These are phyloP conservation scores for Lachancea lanzarotensis DNA, from an alignment of 805 yeast genomes.

Conservation along the genomic window DNA sequence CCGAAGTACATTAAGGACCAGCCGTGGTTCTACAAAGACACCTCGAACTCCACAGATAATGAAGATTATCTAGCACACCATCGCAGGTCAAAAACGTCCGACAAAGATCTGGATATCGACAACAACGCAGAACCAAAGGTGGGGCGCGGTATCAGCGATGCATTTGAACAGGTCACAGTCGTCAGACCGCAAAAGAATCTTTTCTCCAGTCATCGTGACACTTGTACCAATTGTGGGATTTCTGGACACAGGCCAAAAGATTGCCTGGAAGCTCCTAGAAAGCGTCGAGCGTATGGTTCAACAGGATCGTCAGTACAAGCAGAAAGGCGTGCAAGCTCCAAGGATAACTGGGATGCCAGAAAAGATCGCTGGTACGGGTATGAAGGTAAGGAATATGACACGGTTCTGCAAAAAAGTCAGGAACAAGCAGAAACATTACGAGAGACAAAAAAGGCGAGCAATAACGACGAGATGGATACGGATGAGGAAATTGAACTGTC, in stretches of 20 bases:
- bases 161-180: conserved; percentile 14
- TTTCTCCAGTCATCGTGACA: conserved; percentile 4
- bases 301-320: neutral
- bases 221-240: conserved; percentile 56
- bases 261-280: conserved; percentile 53
- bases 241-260: conserved; percentile 44
- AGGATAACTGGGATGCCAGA: conserved; percentile 53
- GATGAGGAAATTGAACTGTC: conserved; percentile 40
- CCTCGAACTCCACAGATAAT: neutral
- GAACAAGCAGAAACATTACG: conserved; percentile 37
- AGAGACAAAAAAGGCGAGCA: conserved; percentile 4
- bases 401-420: conserved; percentile 34
- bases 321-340: conserved; percentile 10
- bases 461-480: conserved; percentile 28
- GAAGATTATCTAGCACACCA: conserved; percentile 54
- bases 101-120: conserved; percentile 36
- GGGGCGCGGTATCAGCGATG: conserved; percentile 55
- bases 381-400: conserved; percentile 54
- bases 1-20: conserved; percentile 29
- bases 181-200: conserved; percentile 17
- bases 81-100: conserved; percentile 30
- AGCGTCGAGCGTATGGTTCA: conserved; percentile 9
- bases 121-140: conserved; percentile 44
- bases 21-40: conserved; percentile 30
- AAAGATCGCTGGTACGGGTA: conserved; percentile 82